Conservation (phyloP, 257 asterid species). For the Salvia splendens region DNA sequence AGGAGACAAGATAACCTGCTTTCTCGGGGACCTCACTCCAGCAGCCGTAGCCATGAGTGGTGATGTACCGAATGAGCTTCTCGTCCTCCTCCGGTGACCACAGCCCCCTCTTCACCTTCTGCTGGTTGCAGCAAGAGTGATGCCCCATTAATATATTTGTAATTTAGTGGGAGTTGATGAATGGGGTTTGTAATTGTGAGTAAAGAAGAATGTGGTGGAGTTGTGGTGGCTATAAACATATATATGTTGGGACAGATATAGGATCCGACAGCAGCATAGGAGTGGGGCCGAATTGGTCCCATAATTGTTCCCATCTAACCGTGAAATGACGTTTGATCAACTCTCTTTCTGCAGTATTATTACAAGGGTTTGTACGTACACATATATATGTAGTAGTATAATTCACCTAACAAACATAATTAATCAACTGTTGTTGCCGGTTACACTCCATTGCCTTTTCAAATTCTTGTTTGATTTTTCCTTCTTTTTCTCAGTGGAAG, state of each 20-base stretch:
- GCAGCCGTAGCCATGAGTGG: constrained; percentile 91
- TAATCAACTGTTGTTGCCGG: constrained; percentile 31
- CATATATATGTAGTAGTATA: background rate
- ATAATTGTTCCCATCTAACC: constrained; percentile 76
- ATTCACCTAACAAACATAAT: constrained; percentile 43
- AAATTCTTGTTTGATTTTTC: background rate
- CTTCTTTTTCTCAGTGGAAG: background rate
- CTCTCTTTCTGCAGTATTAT: constrained; percentile 23
- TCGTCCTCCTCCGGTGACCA: constrained; percentile 99
- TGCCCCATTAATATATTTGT: constrained; percentile 59
- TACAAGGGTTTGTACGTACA: constrained; percentile 29
- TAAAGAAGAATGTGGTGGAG: constrained; percentile 3
- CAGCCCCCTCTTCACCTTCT: constrained; percentile 96
- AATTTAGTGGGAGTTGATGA: background rate
- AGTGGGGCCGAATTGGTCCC: constrained; percentile 51
- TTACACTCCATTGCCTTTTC: constrained; percentile 6
- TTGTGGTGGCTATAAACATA: constrained; percentile 33
- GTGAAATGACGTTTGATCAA: constrained; percentile 82
- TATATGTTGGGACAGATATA: background rate
- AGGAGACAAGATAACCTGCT: constrained; percentile 57
- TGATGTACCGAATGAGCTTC: constrained; percentile 70
- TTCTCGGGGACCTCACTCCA: constrained; percentile 99
- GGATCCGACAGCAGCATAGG: constrained; percentile 45
- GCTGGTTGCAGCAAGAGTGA: constrained; percentile 98
- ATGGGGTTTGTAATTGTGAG: constrained; percentile 8